Evolutionary conservation across 768 basidiomycete genomes (phyloP), one percentile per base, ranked within the genome.

Genomic region (Dioszegia crocea): DNA sequence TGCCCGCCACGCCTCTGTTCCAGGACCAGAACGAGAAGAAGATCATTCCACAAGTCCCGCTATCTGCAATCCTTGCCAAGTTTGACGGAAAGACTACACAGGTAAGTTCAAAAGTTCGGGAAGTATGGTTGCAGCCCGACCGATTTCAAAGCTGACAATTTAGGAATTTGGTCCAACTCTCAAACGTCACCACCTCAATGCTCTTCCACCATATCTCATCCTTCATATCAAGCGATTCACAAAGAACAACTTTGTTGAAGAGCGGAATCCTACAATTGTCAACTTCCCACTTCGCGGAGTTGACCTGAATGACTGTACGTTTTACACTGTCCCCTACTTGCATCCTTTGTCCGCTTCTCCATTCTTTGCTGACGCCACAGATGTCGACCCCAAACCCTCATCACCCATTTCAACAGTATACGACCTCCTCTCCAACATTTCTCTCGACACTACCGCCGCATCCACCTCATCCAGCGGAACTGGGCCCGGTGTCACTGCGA

Each of bases 211-310:
- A 49, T 97, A 96, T 74, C 86, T 99, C 70, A 88, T 98, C 68
- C 80, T 97, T 19, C 89, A 94, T 75, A 93, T 88, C 82, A 98
- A 93, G 76, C 85, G 96, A 38, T 99, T 98, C 79, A 92, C 90
- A 23, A 96, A 89, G 76, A 99, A 98, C 76, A 82, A 82, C 52
- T 97, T 98, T 68, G 92, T 97, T 5, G 94, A 97, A 77, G 96
- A 99, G 77, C 96, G 96, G 78, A 99, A 99, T 70, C 94, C 94
- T 8, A 99, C 96, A 1, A 93, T 99, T 61, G 89, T 99, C 66
- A 99, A 94, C 73, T 99, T 96, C 71, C 94, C 94, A 2, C 81
- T 97, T 24, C 84, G 88, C 58, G 93, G 94, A 3, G 83, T 98
- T 19, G 94, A 99, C 77, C 87, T 99, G 76, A 80, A 80, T 67